Percentiles rank a stretch among this genome's conserved stretches.
phyloP scores from a whole-genome alignment of 2,329 filamentous ascomycete species.

The Epichloe coenophiala region DNA sequence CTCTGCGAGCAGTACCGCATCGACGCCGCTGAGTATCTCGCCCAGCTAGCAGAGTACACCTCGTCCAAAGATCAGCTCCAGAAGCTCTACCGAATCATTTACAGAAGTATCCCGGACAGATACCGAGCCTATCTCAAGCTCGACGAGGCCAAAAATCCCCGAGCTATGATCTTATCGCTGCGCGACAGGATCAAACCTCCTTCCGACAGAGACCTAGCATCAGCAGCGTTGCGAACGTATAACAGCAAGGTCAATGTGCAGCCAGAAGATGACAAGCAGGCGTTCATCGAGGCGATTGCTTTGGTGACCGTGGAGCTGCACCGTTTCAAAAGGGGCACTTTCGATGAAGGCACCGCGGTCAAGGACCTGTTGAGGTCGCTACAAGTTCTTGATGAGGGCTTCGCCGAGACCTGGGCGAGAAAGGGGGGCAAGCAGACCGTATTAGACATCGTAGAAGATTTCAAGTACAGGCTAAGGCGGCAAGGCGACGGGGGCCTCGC shows the following conservation, averaged over 20 bases:
- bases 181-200: not conserved
- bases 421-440: not conserved
- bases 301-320: slow-evolving; percentile 4
- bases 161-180: slow-evolving; percentile 4
- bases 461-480: slow-evolving; percentile 2
- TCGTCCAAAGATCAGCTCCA: slow-evolving; percentile 3
- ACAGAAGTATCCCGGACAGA: slow-evolving; percentile 2
- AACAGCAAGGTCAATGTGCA: slow-evolving; percentile 1
- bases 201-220: not conserved
- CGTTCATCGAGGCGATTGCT: slow-evolving; percentile 4
- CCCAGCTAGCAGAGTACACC: slow-evolving; percentile 1
- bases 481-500: not conserved
- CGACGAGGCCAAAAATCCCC: slow-evolving; percentile 4
- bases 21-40: slow-evolving; percentile 4
- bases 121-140: slow-evolving; percentile 5
- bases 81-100: slow-evolving; percentile 6
- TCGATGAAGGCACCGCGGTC: slow-evolving; percentile 3
- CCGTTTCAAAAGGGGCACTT: not conserved
- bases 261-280: slow-evolving; percentile 3
- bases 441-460: slow-evolving; percentile 6
- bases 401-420: not conserved
- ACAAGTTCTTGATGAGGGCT: slow-evolving; percentile 3
- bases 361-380: slow-evolving; percentile 1
- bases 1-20: slow-evolving; percentile 6
- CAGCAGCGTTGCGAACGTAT: not conserved